Base-by-base conservation (phyloP, 768 basidiomycete species). In the Mycena indigotica region DNA sequence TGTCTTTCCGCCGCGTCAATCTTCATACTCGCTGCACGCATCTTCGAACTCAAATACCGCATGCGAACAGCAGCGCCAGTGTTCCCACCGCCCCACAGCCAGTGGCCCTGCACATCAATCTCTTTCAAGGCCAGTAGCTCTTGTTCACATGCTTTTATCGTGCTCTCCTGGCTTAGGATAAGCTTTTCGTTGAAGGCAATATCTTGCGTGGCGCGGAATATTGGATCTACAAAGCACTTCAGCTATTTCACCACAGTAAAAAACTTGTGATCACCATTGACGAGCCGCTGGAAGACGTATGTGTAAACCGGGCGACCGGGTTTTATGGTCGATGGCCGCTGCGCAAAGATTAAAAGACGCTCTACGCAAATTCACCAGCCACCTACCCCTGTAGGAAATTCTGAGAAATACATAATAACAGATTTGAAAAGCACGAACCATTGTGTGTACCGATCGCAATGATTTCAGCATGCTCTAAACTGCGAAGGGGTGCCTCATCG, bases 271-370 rank as follows among this genome's bases (percentile, higher is more conserved):
- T 44, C n/a, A 91, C 93, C 95, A 45, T 87, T 77, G 0, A 89
- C 88, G 2, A 98, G 80, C 39, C 84, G 80, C 63, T 91, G 81
- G 69, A 97, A 99, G 4, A 92, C 93, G 66, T 84, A 89, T 72
- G 83, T 82, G 67, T 91, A 89, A 0, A 98, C 86, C 0, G 97
- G 97, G 71, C 89, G 95, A 26, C 97, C 97, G 1, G 97, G 93
- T 44, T 84, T 81, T 63, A 98, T 90, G 2, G 79, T 81, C 2
- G 92, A 86, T 1, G 95, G 91, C 16, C 93, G 87, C 28, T 35
- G 15, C 15, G n/a, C n/a, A n/a, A n/a, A n/a, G n/a, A n/a, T n/a
- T n/a, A n/a, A n/a, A n/a, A n/a, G n/a, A n/a, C n/a, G n/a, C n/a
- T n/a, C n/a, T n/a, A n/a, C n/a, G n/a, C n/a, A n/a, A n/a, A n/a